Evolutionary conservation across 2,329 filamentous ascomycete genomes (phyloP).

Genomic region (Exophiala sp.): DNA sequence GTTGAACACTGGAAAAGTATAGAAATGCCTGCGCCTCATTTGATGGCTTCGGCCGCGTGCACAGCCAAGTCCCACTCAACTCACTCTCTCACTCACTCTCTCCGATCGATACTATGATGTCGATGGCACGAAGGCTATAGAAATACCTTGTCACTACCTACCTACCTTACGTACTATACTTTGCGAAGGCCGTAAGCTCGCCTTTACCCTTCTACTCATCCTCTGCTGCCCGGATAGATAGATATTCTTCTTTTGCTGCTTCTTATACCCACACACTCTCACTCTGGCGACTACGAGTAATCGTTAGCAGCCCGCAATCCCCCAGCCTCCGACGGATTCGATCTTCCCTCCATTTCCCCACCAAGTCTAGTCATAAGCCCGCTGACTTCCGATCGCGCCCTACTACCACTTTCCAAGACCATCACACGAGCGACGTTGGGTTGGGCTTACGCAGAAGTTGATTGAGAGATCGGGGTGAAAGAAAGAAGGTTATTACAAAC

Average conservation of each 20-base stretch:
- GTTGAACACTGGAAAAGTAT: no score
- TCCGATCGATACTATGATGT: no score
- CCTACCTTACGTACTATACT: no score
- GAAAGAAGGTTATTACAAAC: not conserved
- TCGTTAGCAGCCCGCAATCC: not conserved
- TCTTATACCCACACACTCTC: not conserved
- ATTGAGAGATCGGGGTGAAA: not conserved
- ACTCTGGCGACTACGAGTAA: no score
- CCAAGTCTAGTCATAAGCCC: constrained; percentile 8
- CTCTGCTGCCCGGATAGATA: not conserved
- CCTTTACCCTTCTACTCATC: not conserved
- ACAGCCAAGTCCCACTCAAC: not conserved
- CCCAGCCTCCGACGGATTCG: constrained; percentile 5
- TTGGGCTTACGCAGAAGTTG: not conserved
- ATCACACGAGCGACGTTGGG: not conserved
- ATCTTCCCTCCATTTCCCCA: no score
- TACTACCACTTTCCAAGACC: constrained; percentile 3
- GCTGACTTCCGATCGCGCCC: constrained; percentile 13
- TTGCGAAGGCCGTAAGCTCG: no score
- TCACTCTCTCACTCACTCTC: no score
- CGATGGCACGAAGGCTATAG: no score
- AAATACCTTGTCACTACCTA: no score
- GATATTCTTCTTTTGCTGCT: not conserved
- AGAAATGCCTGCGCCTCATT: not conserved
- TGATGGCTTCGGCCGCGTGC: not conserved